Evolutionary conservation across 768 basidiomycete genomes (phyloP), one percentile per base, ranked within the genome.

Genomic region (Lyophyllum atratum): DNA sequence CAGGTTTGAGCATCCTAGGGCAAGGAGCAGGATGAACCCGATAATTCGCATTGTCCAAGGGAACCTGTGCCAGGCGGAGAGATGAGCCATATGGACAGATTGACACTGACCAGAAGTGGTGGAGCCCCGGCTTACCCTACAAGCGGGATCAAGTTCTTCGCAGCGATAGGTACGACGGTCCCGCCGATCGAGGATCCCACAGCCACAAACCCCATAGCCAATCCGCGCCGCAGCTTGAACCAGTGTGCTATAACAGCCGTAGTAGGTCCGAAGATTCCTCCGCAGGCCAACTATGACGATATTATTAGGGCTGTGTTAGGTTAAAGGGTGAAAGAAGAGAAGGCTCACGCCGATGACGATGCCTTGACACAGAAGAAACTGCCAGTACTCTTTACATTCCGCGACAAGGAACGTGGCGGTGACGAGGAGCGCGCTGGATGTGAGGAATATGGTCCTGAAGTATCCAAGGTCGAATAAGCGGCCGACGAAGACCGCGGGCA

Each of bases 291-390:
- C 80, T 80, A 51, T 19, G n/a, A 33, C 11, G 19, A 52, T 3
- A 24, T 52, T 17, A 64, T 64, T 43, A 43, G 49, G 34, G 12
- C 14, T 57, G 24, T 15, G 22, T 37, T 47, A 49, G 54, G 14
- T 45, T 45, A 55, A 3, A 49, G 25, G 45, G 25, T 10, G 24
- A 54, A 43, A 17, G 39, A 34, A 52, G 29, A 51, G 48, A 39
- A 21, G 15, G 61, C 86, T 57, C 55, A 89, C 84, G 21, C 90
- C 90, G 12, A 85, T 70, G 0, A 79, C 80, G 34, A 92, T 62
- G 0, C 90, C 90, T 67, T 92, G 90, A 57, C 83, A 90, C 0
- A 92, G 76, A 22, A 92, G 63, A 62, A 92, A 87, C 6, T 92
- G 88, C 91, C 90, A 92, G 64, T 85, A 92, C 55, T 78, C 57